Conservation (phyloP, 1,139 yeast species). For the Ogataea hybrid region DNA sequence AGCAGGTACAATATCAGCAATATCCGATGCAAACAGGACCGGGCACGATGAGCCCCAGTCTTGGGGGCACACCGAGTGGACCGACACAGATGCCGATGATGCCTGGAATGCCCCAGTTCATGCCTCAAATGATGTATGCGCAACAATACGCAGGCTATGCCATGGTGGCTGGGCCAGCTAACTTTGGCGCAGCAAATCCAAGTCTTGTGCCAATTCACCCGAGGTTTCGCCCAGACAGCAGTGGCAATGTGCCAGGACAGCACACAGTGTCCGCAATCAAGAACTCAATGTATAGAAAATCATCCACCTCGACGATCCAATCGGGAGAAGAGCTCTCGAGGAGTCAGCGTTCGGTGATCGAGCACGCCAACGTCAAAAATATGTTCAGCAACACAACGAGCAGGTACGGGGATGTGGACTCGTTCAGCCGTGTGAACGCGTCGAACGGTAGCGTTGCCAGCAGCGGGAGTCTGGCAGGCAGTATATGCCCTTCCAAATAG, state of each 20-base stretch:
- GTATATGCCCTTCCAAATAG: conserved; percentile 12
- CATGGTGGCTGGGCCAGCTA: conserved; percentile 8
- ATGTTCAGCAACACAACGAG: conserved; percentile 19
- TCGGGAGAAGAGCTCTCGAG: conserved; percentile 20
- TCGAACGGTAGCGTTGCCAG: conserved; percentile 16
- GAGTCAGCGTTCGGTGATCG: conserved; percentile 16
- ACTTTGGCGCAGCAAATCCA: not conserved
- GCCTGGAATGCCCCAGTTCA: not conserved
- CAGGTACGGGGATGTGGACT: conserved; percentile 22
- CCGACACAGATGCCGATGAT: not conserved
- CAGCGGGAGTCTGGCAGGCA: conserved; percentile 14
- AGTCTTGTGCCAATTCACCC: conserved; percentile 16
- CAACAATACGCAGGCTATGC: conserved; percentile 10
- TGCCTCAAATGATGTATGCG: conserved; percentile 6
- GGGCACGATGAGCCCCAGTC: conserved; percentile 1
- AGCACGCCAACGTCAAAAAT: conserved; percentile 20
- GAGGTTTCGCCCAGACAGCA: conserved; percentile 14
- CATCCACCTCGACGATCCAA: conserved; percentile 20
- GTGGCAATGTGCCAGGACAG: conserved; percentile 4
- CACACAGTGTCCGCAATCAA: conserved; percentile 19
- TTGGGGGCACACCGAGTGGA: not conserved
- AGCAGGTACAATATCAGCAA: conserved; percentile 9
- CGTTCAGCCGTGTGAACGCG: conserved; percentile 14
- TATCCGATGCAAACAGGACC: conserved; percentile 3
- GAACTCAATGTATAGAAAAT: conserved; percentile 20